These are phyloP conservation scores for Tulasnella sp. DNA, from an alignment of 768 basidiomycete species.

Conservation along the genomic window DNA sequence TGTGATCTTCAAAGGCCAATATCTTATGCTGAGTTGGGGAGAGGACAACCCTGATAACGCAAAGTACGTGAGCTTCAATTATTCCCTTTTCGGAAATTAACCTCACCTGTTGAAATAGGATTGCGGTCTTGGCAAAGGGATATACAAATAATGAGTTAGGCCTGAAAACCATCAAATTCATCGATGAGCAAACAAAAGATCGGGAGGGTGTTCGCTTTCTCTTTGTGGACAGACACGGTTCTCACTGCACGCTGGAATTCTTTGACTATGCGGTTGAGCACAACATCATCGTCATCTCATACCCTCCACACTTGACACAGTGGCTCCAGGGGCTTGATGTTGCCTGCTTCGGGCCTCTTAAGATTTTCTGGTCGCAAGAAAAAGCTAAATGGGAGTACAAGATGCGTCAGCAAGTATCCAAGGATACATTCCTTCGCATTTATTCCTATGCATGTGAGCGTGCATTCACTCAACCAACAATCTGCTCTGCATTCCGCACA, in stretches of 20 bases:
- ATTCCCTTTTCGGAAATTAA: constrained; percentile 10
- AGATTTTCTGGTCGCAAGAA: constrained; percentile 35
- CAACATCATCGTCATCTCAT: constrained; percentile 44
- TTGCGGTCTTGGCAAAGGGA: constrained; percentile 31
- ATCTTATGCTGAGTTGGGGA: neutral
- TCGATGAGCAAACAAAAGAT: constrained; percentile 40
- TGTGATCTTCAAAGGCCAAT: constrained; percentile 27
- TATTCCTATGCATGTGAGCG: constrained; percentile 37
- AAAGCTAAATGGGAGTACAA: constrained; percentile 36
- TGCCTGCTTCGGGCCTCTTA: constrained; percentile 32
- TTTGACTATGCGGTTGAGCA: constrained; percentile 35
- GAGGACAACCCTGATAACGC: constrained; percentile 14
- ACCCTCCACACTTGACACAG: constrained; percentile 47
- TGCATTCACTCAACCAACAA: constrained; percentile 35
- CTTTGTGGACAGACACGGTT: constrained; percentile 47
- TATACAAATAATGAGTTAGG: constrained; percentile 42
- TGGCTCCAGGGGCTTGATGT: constrained; percentile 26
- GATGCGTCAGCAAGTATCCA: constrained; percentile 43
- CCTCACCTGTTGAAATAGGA: neutral
- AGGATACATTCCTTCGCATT: constrained; percentile 41
- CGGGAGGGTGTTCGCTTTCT: constrained; percentile 36
- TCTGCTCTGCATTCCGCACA: constrained; percentile 40
- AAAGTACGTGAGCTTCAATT: neutral
- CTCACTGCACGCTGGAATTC: constrained; percentile 41
- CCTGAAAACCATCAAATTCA: constrained; percentile 40